phyloP scores from a whole-genome alignment of 2,329 filamentous ascomycete species.

The Trichophaea hybrida region DNA sequence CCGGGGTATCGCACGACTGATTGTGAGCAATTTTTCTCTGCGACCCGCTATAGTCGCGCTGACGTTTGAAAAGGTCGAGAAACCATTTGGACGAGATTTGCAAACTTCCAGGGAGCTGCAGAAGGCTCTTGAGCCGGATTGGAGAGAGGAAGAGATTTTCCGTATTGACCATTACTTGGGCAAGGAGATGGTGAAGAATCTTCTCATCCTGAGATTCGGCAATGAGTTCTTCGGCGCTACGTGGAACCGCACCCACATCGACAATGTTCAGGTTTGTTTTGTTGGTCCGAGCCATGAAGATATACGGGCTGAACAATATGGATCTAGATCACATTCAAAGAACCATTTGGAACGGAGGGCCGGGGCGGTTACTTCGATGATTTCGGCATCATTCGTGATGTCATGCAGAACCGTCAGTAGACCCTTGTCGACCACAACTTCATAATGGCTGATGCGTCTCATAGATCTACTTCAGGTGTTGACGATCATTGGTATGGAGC shows the following conservation, averaged over 20 bases:
- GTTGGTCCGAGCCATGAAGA: background rate
- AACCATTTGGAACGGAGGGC: conserved; percentile 95
- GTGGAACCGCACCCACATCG: conserved; percentile 98
- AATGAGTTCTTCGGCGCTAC: conserved; percentile 98
- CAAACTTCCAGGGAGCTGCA: conserved; percentile 87
- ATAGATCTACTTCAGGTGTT: conserved; percentile 79
- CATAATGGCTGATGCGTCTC: background rate
- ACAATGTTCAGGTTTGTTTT: conserved; percentile 61
- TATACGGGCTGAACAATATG: conserved; percentile 10
- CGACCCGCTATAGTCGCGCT: background rate
- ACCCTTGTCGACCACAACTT: background rate
- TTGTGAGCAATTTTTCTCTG: conserved; percentile 45
- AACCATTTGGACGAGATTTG: conserved; percentile 96
- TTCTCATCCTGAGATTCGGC: conserved; percentile 90
- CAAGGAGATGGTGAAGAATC: conserved; percentile 99
- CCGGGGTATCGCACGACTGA: conserved; percentile 80
- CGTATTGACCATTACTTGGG: conserved; percentile 98
- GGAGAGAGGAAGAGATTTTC: conserved; percentile 98
- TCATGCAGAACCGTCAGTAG: conserved; percentile 83
- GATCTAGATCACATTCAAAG: conserved; percentile 80
- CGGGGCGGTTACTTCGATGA: conserved; percentile 98
- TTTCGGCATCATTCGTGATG: conserved; percentile 97
- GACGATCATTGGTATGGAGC: conserved; percentile 93
- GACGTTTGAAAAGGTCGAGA: conserved; percentile 58
- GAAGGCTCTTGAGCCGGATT: conserved; percentile 87